Base-by-base conservation (phyloP, 169 alveolate species). In the Plasmodium vivax region DNA sequence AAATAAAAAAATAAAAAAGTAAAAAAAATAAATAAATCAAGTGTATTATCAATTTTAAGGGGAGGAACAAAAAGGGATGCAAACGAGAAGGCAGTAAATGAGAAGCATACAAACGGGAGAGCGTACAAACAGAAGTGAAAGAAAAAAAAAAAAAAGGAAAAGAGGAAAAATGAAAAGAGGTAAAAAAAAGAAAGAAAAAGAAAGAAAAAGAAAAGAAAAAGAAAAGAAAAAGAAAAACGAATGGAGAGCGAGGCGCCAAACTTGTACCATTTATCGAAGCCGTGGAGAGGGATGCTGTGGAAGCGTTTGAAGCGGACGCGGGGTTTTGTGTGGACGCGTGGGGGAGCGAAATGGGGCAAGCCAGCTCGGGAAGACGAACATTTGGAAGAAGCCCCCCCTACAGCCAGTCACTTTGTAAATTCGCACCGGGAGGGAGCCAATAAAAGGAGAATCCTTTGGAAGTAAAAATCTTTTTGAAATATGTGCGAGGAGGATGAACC, bases 81-180 rank as follows among this genome's bases (percentile, higher is more conserved):
- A 79, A 5, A 12, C n/a, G 47, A n/a, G 56, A 10, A 34, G 34
- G 12, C 12, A 79, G 30, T 79, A 32, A 32, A 82, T 19, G 10
- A 30, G 36, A 4, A 16, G 34, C 27, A 41, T 23, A 19, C 54
- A 51, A 41, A 27, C 27, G 27, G 27, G 27, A 23, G 27, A 16
- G 34, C 27, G 23, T 23, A 19, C 54, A 51, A 41, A 27, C 38
- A 16, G 32, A 10, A 32, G 47, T 19, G 19, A 32, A 14, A 77
- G 0, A 51, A 82, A 51, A 82, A 82, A 51, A 82, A 82, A 82
- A 82, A 82, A 82, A 82, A 82, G 41, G 41, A 23, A 23, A 23
- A 23, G 27, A 23, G 27, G 27, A 23, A 23, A 23, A 23, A 23
- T 23, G 27, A 23, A 23, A 23, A 23, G 27, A 23, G 27, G 27